A percentile compares a stretch with the other conserved stretches of the same genome.
Conservation (phyloP, 345 rosid genomes). For the Luvunga scandens region DNA sequence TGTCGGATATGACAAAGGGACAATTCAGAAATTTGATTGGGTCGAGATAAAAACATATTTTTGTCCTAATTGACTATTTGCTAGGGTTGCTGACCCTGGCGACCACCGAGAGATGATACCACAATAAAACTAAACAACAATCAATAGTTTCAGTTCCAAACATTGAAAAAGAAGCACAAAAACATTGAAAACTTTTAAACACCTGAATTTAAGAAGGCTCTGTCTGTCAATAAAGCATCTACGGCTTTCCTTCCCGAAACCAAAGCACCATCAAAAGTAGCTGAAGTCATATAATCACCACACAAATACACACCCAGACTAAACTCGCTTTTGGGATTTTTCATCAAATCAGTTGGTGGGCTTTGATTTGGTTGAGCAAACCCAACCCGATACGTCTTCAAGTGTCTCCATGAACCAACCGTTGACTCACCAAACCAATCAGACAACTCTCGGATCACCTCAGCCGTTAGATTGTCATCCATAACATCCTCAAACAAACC, state of each 20-base stretch:
- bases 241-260: slow-evolving; percentile 83
- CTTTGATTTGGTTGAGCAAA: slow-evolving; percentile 87
- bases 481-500: slow-evolving; percentile 53
- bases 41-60: rapidly evolving
- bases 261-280: slow-evolving; percentile 90
- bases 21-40: no score
- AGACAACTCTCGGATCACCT: slow-evolving; percentile 55
- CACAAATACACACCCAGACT: slow-evolving; percentile 51
- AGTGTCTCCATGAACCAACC: slow-evolving; percentile 66
- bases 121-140: no score
- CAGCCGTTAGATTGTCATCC: slow-evolving; percentile 47
- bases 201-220: neutral
- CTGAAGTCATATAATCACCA: slow-evolving; percentile 77
- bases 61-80: no score
- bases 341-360: slow-evolving; percentile 71
- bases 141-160: no score
- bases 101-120: no score
- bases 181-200: no score
- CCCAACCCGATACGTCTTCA: slow-evolving; percentile 64
- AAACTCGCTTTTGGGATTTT: slow-evolving; percentile 37
- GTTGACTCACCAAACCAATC: slow-evolving; percentile 62
- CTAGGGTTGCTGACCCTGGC: no score
- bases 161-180: no score
- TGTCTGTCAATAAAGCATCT: slow-evolving; percentile 61
- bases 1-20: no score